Conservation (phyloP, 2,329 filamentous ascomycete genomes). For the Sporothrix schenckii region DNA sequence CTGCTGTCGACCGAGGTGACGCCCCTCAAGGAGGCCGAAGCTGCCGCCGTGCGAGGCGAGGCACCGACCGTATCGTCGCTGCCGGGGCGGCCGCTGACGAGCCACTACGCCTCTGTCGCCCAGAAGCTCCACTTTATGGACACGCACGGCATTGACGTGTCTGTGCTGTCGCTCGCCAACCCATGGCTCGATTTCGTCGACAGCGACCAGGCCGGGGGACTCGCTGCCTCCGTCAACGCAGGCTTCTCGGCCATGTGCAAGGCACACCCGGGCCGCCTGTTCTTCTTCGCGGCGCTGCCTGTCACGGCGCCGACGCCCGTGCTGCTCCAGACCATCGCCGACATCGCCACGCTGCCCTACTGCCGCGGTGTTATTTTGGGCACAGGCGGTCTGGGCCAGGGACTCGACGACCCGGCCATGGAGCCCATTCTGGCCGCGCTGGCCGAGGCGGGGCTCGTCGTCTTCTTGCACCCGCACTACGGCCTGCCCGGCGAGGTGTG, state of each 20-base stretch:
- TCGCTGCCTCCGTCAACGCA: conserved; percentile 71
- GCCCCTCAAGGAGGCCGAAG: conserved; percentile 55
- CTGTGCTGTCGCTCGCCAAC: conserved; percentile 86
- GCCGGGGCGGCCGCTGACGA: conserved; percentile 79
- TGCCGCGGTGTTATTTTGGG: conserved; percentile 88
- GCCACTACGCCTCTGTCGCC: conserved; percentile 77
- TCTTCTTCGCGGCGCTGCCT: conserved; percentile 81
- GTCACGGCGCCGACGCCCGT: conserved; percentile 66
- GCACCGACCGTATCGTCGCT: conserved; percentile 54
- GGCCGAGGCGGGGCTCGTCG: conserved; percentile 63
- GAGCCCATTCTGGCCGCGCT: conserved; percentile 73
- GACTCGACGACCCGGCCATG: conserved; percentile 75
- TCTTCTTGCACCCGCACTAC: conserved; percentile 93
- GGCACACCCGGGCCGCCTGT: conserved; percentile 67
- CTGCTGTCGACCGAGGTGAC: conserved; percentile 55
- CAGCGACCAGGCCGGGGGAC: conserved; percentile 60
- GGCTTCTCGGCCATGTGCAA: conserved; percentile 75
- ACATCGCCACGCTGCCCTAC: conserved; percentile 64
- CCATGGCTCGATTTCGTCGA: conserved; percentile 89
- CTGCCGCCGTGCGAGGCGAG: conserved; percentile 46
- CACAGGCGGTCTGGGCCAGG: conserved; percentile 76
- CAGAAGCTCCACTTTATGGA: conserved; percentile 89
- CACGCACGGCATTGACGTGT: conserved; percentile 76
- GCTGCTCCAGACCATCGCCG: conserved; percentile 66
- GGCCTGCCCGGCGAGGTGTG: conserved; percentile 80